phyloP scores from a whole-genome alignment of 768 basidiomycete species.

The Naganishia friedmannii region DNA sequence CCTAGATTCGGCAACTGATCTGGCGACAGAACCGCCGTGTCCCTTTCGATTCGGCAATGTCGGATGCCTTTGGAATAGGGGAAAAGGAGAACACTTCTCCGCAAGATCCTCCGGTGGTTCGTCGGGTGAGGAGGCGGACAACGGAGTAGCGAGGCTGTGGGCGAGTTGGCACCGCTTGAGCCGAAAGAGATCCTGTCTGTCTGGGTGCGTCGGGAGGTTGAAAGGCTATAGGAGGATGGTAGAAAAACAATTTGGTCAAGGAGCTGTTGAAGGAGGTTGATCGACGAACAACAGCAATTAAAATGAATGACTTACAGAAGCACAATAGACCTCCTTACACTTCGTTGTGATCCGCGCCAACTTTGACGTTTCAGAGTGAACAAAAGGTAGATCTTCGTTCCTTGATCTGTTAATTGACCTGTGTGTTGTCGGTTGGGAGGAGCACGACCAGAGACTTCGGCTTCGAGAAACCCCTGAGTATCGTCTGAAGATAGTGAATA shows the following conservation, averaged over 20 bases:
- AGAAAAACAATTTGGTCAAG: not conserved
- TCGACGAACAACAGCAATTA: not conserved
- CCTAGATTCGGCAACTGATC: not conserved
- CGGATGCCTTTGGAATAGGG: not conserved
- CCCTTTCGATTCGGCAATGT: constrained; percentile 11
- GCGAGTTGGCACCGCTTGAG: not conserved
- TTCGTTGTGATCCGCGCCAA: not conserved
- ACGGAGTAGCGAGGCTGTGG: not conserved
- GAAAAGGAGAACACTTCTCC: constrained; percentile 1
- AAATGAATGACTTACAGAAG: not conserved
- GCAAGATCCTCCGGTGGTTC: not conserved
- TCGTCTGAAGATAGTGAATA: not conserved
- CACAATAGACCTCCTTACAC: not conserved
- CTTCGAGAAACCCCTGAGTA: not conserved
- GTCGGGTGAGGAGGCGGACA: not conserved
- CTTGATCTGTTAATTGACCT: not conserved
- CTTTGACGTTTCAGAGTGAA: not conserved
- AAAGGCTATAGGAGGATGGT: not conserved
- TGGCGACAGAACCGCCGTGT: not conserved
- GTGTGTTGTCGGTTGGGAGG: not conserved
- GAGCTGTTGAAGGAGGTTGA: not conserved
- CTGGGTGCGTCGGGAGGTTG: not conserved
- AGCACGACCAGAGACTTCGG: not conserved
- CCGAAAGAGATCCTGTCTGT: not conserved
- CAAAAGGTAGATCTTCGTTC: not conserved